Evolutionary conservation across 2,329 filamentous ascomycete species (phyloP).

Genomic region (Microdochium bolleyi): DNA sequence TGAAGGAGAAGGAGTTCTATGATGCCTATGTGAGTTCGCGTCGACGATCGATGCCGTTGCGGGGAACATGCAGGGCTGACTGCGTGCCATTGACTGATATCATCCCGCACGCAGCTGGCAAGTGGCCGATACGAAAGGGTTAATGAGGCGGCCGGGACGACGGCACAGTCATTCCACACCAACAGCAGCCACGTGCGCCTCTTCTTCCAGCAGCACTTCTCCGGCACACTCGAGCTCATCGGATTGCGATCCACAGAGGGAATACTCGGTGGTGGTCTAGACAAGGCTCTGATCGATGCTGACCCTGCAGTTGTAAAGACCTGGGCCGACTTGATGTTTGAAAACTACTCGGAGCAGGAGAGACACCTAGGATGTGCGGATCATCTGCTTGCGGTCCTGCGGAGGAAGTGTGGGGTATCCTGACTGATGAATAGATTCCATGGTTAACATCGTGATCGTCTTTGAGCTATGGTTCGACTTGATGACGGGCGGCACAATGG

Average conservation of each 20-base stretch:
- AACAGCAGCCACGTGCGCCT: conserved; percentile 1
- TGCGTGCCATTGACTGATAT: background rate
- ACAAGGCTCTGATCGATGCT: conserved; percentile 3
- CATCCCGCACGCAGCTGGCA: background rate
- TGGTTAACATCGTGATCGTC: too few relatives aligned
- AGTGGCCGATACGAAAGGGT: background rate
- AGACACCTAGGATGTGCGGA: background rate
- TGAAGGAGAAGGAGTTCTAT: background rate
- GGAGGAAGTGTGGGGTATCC: background rate
- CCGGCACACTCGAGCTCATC: conserved; percentile 3
- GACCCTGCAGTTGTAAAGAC: background rate
- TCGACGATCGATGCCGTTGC: background rate
- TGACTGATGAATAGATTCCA: too few relatives aligned
- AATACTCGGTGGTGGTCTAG: conserved; percentile 6
- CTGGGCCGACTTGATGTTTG: background rate
- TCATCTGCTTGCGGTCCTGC: background rate
- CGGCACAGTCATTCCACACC: conserved; percentile 1
- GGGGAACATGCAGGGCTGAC: background rate
- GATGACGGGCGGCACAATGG: too few relatives aligned
- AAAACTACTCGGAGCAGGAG: background rate
- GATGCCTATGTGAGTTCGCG: background rate
- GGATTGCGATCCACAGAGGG: conserved; percentile 6
- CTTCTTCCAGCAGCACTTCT: conserved; percentile 4
- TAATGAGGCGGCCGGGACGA: background rate
- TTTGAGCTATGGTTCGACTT: too few relatives aligned